Conservation (phyloP, 495 filamentous ascomycete genomes). For the Aspergillus diversus region DNA sequence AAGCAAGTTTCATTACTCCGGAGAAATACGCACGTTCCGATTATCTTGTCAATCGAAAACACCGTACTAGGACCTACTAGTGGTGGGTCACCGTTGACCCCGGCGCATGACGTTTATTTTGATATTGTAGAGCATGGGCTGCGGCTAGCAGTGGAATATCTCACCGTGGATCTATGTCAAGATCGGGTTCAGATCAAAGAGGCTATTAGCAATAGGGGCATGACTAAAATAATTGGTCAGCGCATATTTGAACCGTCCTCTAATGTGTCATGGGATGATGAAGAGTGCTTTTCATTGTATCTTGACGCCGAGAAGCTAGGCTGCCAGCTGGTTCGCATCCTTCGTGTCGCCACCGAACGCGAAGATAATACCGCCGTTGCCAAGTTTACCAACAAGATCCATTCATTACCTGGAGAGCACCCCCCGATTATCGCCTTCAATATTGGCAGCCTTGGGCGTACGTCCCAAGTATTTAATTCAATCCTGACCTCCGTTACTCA, state of each 20-base stretch:
- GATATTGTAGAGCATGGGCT: slow-evolving; percentile 66
- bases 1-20: slow-evolving; percentile 50
- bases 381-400: slow-evolving; percentile 55
- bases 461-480: slow-evolving; percentile 68
- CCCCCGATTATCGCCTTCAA: slow-evolving; percentile 74
- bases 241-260: slow-evolving; percentile 55
- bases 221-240: slow-evolving; percentile 76
- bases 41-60: slow-evolving; percentile 69
- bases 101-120: slow-evolving; percentile 32
- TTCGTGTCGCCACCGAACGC: slow-evolving; percentile 60
- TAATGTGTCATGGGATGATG: slow-evolving; percentile 63
- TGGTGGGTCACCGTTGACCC: slow-evolving; percentile 25
- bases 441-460: slow-evolving; percentile 66
- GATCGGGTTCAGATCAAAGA: slow-evolving; percentile 43
- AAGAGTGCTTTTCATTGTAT: slow-evolving; percentile 59
- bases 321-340: slow-evolving; percentile 71
- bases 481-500: slow-evolving; percentile 72
- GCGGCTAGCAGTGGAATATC: slow-evolving; percentile 74
- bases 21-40: slow-evolving; percentile 65
- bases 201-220: slow-evolving; percentile 59
- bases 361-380: slow-evolving; percentile 62
- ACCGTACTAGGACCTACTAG: slow-evolving; percentile 42
- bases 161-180: slow-evolving; percentile 66
- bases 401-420: slow-evolving; percentile 38
- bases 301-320: slow-evolving; percentile 61